A percentile compares a stretch with the other conserved stretches of the same genome.
Conservation (phyloP, 306 rosid genomes). For the Ochetophila trinervis region DNA sequence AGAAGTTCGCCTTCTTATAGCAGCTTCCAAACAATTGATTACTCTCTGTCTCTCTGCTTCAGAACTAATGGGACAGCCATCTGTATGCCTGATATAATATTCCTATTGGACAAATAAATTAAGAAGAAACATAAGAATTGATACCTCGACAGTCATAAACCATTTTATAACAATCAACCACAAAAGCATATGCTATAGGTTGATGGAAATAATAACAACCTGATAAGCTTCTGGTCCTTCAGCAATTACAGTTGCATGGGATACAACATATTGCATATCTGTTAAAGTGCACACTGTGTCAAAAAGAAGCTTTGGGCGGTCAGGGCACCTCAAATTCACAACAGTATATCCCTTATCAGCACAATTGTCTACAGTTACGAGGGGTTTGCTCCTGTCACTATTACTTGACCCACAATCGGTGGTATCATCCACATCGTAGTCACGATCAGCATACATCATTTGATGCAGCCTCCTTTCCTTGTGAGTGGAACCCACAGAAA, state of each 20-base stretch:
- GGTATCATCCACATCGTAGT: constrained; percentile 52
- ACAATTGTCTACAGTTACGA: constrained; percentile 68
- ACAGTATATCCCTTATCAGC: constrained; percentile 87
- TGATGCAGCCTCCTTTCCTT: constrained; percentile 97
- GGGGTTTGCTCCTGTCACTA: constrained; percentile 51
- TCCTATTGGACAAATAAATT: constrained; percentile 45
- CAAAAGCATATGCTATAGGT: background rate
- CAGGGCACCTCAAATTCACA: constrained; percentile 87
- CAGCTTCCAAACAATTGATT: constrained; percentile 94
- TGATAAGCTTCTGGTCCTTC: constrained; percentile 96
- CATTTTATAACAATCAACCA: background rate
- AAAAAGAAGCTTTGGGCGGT: constrained; percentile 80
- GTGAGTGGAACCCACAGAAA: constrained; percentile 87
- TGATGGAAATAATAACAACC: constrained; percentile 43
- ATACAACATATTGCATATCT: constrained; percentile 95
- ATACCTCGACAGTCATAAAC: background rate
- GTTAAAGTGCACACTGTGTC: constrained; percentile 89
- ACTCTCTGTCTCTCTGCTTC: constrained; percentile 95
- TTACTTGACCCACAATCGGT: constrained; percentile 43
- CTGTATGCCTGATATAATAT: constrained; percentile 81
- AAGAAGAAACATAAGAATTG: background rate
- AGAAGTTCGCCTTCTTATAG: constrained; percentile 74
- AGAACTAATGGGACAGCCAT: constrained; percentile 80
- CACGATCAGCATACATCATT: constrained; percentile 98
- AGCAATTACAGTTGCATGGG: constrained; percentile 80